A percentile compares a stretch with the other conserved stretches of the same genome.
Evolutionary conservation across 495 filamentous ascomycete species (phyloP).

Genomic region (Penicillium pancosmium): DNA sequence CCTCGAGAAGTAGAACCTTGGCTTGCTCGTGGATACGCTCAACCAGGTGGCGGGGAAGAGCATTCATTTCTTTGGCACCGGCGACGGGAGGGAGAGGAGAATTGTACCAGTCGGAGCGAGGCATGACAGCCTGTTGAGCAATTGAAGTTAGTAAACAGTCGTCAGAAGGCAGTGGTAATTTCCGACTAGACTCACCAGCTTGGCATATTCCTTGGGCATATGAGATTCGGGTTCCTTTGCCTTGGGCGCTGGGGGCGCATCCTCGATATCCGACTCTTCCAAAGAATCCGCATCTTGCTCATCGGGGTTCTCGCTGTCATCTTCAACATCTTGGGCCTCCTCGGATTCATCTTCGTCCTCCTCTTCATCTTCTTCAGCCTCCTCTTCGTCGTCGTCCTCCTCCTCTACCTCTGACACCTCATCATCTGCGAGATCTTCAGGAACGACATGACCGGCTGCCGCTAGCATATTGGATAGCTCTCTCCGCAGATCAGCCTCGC

Average conservation of each 20-base stretch:
- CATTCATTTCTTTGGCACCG: constrained; percentile 48
- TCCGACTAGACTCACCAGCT: constrained; percentile 37
- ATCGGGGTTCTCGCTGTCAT: constrained; percentile 38
- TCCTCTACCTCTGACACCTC: constrained; percentile 48
- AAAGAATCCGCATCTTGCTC: constrained; percentile 23
- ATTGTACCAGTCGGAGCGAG: constrained; percentile 85
- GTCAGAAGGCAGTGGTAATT: background rate
- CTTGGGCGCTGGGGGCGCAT: constrained; percentile 16
- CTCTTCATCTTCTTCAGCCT: constrained; percentile 30
- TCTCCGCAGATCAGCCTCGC: constrained; percentile 43
- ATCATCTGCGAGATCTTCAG: constrained; percentile 47
- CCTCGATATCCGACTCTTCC: constrained; percentile 31
- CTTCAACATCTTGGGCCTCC: constrained; percentile 48
- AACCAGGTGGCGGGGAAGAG: constrained; percentile 59
- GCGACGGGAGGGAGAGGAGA: constrained; percentile 60
- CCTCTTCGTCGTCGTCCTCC: constrained; percentile 31
- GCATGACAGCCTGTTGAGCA: constrained; percentile 62
- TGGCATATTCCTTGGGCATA: constrained; percentile 46
- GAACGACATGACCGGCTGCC: constrained; percentile 46
- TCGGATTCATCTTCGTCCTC: constrained; percentile 35
- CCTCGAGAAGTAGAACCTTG: constrained; percentile 70
- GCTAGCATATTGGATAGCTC: constrained; percentile 48
- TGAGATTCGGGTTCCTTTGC: constrained; percentile 19
- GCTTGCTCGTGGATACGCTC: constrained; percentile 77
- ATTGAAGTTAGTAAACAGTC: constrained; percentile 22